These are phyloP conservation scores for Saccharomycopsis phalli DNA, from an alignment of 1,139 yeast species.

Conservation along the genomic window DNA sequence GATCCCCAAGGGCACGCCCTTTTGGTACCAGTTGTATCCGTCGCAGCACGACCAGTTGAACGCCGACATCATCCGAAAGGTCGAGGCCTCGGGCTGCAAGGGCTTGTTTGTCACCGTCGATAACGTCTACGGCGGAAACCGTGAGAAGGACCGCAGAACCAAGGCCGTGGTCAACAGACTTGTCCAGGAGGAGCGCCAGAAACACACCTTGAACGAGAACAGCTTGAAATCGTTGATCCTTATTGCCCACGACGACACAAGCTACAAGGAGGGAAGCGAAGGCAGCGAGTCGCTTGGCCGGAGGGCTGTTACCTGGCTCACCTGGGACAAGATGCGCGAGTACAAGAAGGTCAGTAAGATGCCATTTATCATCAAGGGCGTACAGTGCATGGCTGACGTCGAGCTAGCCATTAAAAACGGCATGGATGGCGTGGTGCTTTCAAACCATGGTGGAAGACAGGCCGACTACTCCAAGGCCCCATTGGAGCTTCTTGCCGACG, in stretches of 20 bases:
- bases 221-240: slow-evolving; percentile 26
- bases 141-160: slow-evolving; percentile 38
- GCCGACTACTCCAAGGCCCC: slow-evolving; percentile 46
- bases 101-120: slow-evolving; percentile 50
- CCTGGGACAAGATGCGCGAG: slow-evolving; percentile 29
- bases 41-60: slow-evolving; percentile 29
- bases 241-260: slow-evolving; percentile 26
- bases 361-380: slow-evolving; percentile 46
- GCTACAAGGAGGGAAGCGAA: slow-evolving; percentile 2
- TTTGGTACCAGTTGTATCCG: slow-evolving; percentile 34
- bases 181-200: slow-evolving; percentile 15
- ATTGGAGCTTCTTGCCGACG: slow-evolving; percentile 42
- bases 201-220: slow-evolving; percentile 22
- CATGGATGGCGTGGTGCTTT: slow-evolving; percentile 44
- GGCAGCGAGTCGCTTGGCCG: slow-evolving; percentile 19
- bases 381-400: slow-evolving; percentile 47
- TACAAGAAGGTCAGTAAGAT: slow-evolving; percentile 36
- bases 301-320: slow-evolving; percentile 36
- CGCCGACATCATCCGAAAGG: slow-evolving; percentile 31
- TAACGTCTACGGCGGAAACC: slow-evolving; percentile 47
- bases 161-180: slow-evolving; percentile 14
- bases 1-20: slow-evolving; percentile 27
- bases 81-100: slow-evolving; percentile 39
- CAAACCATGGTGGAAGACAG: slow-evolving; percentile 56
- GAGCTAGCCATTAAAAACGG: slow-evolving; percentile 41